Evolutionary conservation across 2,329 filamentous ascomycete species (phyloP), one percentile per base, ranked within the genome.

Genomic region (Diaporthe batatas): DNA sequence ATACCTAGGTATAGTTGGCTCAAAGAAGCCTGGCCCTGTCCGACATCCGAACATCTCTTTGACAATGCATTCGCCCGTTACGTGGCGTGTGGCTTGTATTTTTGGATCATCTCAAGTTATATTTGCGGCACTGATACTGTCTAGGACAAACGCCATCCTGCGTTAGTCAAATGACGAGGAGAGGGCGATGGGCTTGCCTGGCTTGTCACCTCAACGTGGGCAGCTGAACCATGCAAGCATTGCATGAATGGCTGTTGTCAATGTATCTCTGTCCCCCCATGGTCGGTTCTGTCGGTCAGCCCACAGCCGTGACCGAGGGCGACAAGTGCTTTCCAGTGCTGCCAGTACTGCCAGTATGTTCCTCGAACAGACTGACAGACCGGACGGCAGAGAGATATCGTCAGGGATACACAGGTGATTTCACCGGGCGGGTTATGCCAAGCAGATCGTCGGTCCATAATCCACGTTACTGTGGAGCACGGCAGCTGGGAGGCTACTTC

Each of bases 391-490:
- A 67, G 18, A 25, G 21, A 67, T 51, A 67, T 29, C n/a, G 32
- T 67, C 62, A 67, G 47, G 44, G 62, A 65, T 39, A 39, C 62
- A 53, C 62, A 67, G 44, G 44, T 67, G 62, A 67, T 53, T 67
- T 67, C 47, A 67, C 39, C n/a, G 62, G 47, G 62, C 62, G 62
- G 62, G 62, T 67, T 67, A 36, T 53, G 62, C 62, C 62, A 67
- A 67, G 62, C n/a, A 39, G 62, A 67, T 67, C 62, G 62, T 67
- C 62, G 62, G 62, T 67, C 62, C 62, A 67, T 67, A 53, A 67
- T 53, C 47, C 62, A 53, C 62, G 62, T 67, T 67, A 67, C 62
- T 67, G 62, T 67, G 62, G 62, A 39, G 23, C 62, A 25, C 32
- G 47, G 62, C 29, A 53, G 21, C 62, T 67, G 62, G 47, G 47